phyloP scores from a whole-genome alignment of 2,329 filamentous ascomycete genomes.

The Aspergillus sp. region DNA sequence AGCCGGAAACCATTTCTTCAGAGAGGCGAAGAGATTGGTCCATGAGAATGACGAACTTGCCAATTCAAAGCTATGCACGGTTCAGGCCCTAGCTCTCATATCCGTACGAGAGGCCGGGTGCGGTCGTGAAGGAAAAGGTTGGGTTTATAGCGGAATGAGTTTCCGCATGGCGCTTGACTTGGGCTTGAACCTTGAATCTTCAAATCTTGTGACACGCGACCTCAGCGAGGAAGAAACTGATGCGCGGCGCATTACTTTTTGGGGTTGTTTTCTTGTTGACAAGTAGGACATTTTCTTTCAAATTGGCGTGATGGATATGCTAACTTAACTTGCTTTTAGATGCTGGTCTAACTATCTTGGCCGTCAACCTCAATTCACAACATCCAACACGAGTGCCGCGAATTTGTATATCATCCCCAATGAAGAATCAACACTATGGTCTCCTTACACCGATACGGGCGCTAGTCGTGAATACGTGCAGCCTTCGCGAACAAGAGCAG shows the following conservation, averaged over 20 bases:
- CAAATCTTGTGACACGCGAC: slow-evolving; percentile 60
- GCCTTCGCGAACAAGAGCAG: slow-evolving; percentile 77
- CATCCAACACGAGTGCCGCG: slow-evolving; percentile 75
- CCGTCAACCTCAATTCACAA: slow-evolving; percentile 80
- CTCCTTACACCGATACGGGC: slow-evolving; percentile 82
- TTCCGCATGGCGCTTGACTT: slow-evolving; percentile 97
- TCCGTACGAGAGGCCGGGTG: slow-evolving; percentile 94
- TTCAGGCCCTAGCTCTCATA: slow-evolving; percentile 93
- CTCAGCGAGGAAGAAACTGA: slow-evolving; percentile 83
- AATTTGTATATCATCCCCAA: slow-evolving; percentile 88
- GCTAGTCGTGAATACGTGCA: slow-evolving; percentile 72
- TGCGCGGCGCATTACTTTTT: slow-evolving; percentile 87
- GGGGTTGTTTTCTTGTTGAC: slow-evolving; percentile 98
- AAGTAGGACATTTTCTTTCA: slow-evolving; percentile 56
- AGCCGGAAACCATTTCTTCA: slow-evolving; percentile 94
- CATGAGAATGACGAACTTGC: slow-evolving; percentile 92
- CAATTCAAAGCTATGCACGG: slow-evolving; percentile 80
- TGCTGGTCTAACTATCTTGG: slow-evolving; percentile 98
- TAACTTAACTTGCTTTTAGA: slow-evolving; percentile 33
- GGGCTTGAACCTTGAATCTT: slow-evolving; percentile 81
- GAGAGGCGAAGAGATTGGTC: slow-evolving; percentile 85
- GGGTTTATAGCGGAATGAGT: slow-evolving; percentile 98
- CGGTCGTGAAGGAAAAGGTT: slow-evolving; percentile 89
- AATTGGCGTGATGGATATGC: neutral
- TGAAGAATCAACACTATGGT: slow-evolving; percentile 85